These are phyloP conservation scores for Pythium phragmitis DNA, from an alignment of 352 stramenopile species.

Conservation along the genomic window DNA sequence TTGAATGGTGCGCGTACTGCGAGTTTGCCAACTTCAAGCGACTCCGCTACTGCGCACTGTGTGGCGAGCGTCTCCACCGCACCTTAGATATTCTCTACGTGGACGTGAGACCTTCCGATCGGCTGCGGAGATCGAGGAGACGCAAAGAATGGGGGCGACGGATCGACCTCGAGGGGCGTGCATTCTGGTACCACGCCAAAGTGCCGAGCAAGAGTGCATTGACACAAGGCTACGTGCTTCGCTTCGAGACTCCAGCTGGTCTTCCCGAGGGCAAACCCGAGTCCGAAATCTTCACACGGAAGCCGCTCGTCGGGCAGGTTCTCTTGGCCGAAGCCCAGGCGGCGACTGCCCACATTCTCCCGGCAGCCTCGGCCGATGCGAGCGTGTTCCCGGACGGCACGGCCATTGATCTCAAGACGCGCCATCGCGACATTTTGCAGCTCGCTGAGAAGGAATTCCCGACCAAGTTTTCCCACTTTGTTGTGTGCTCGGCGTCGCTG, in stretches of 20 bases:
- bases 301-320: slow-evolving; percentile 1
- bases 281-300: neutral
- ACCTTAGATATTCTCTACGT: slow-evolving; percentile 28
- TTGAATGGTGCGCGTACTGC: slow-evolving; percentile 34
- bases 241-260: neutral
- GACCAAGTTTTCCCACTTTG: slow-evolving; percentile 54
- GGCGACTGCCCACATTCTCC: neutral
- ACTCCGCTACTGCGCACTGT: slow-evolving; percentile 43
- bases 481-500: slow-evolving; percentile 34
- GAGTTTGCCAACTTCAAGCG: slow-evolving; percentile 47
- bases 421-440: slow-evolving; percentile 29
- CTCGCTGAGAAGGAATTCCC: slow-evolving; percentile 43
- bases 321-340: slow-evolving; percentile 7
- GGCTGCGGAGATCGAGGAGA: slow-evolving; percentile 8
- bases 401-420: slow-evolving; percentile 4
- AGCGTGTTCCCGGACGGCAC: slow-evolving; percentile 22
- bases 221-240: slow-evolving; percentile 11
- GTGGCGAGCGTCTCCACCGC: slow-evolving; percentile 27
- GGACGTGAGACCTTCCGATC: slow-evolving; percentile 4
- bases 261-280: neutral
- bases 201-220: slow-evolving; percentile 14
- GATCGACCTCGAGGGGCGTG: slow-evolving; percentile 22
- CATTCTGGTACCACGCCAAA: slow-evolving; percentile 30
- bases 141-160: slow-evolving; percentile 34
- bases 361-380: slow-evolving; percentile 7